Evolutionary conservation across 2,329 filamentous ascomycete genomes (phyloP).

Genomic region (Elsinoe necatrix): DNA sequence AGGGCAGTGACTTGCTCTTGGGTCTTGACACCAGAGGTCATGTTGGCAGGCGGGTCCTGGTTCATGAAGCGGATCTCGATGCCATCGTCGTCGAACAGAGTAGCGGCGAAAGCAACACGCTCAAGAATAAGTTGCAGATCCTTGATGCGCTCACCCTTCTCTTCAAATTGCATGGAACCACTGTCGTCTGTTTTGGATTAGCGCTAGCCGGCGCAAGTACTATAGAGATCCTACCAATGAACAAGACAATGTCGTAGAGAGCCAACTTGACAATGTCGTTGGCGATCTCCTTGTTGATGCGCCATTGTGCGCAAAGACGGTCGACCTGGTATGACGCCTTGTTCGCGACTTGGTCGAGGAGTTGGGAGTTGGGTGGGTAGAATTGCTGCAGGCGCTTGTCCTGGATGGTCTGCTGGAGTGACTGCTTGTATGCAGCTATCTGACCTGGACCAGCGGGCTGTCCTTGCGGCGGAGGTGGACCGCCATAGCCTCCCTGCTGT

Average conservation of each 20-base stretch:
- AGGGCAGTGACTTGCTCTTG: slow-evolving; percentile 52
- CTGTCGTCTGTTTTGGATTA: slow-evolving; percentile 48
- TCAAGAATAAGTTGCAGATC: slow-evolving; percentile 57
- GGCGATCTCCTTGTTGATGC: slow-evolving; percentile 51
- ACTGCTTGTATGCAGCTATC: slow-evolving; percentile 47
- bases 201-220: background rate
- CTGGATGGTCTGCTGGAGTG: slow-evolving; percentile 48
- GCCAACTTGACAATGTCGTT: slow-evolving; percentile 55
- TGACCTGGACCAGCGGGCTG: slow-evolving; percentile 42
- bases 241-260: slow-evolving; percentile 55
- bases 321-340: slow-evolving; percentile 45
- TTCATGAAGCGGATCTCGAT: slow-evolving; percentile 66
- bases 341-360: slow-evolving; percentile 44
- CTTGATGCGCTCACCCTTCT: slow-evolving; percentile 57
- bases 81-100: slow-evolving; percentile 61
- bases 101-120: slow-evolving; percentile 55
- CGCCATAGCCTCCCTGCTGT: slow-evolving; percentile 22
- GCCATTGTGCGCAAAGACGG: slow-evolving; percentile 49
- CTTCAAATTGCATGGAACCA: slow-evolving; percentile 61
- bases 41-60: slow-evolving; percentile 41
- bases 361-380: slow-evolving; percentile 48
- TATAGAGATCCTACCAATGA: slow-evolving; percentile 38
- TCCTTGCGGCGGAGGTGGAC: slow-evolving; percentile 26
- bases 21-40: slow-evolving; percentile 47
- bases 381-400: slow-evolving; percentile 53